Percentiles rank a stretch among this genome's conserved stretches.
phyloP scores from a whole-genome alignment of 2,329 filamentous ascomycete species.

The Stagonosporopsis rhizophila region DNA sequence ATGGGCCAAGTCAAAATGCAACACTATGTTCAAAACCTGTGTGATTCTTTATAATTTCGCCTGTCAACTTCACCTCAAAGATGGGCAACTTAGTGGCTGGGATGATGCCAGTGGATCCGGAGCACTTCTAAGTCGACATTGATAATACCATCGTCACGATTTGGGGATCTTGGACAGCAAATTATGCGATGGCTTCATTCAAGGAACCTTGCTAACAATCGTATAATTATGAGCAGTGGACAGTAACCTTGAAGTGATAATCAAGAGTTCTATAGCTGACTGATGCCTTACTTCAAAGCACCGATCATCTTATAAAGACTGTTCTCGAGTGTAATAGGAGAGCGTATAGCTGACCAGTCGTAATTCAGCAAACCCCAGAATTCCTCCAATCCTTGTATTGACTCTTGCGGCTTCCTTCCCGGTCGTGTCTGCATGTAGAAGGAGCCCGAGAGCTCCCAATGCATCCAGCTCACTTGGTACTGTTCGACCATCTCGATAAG shows the following conservation, averaged over 20 bases:
- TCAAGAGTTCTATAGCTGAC: too few relatives aligned
- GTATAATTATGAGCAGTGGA: background rate
- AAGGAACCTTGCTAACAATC: background rate
- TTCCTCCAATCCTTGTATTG: conserved; percentile 40
- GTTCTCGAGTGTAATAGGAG: conserved; percentile 41
- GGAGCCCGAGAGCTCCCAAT: conserved; percentile 43
- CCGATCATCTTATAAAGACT: conserved; percentile 44
- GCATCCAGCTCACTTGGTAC: conserved; percentile 40
- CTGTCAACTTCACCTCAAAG: too few relatives aligned
- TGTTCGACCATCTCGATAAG: conserved; percentile 43
- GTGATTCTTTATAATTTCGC: too few relatives aligned
- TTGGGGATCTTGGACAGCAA: too few relatives aligned
- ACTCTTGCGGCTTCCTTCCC: conserved; percentile 29
- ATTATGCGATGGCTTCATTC: too few relatives aligned
- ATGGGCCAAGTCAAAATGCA: too few relatives aligned
- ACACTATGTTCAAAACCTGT: too few relatives aligned
- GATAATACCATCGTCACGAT: too few relatives aligned
- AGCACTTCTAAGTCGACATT: too few relatives aligned
- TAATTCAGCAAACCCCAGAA: conserved; percentile 43
- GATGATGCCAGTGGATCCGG: too few relatives aligned
- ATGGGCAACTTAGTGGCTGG: too few relatives aligned
- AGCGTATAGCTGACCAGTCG: conserved; percentile 36
- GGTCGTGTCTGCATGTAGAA: conserved; percentile 51
- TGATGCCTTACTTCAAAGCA: conserved; percentile 22
- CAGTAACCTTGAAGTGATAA: too few relatives aligned